phyloP scores from a whole-genome alignment of 2,329 filamentous ascomycete species.

The Cercospora beticola region DNA sequence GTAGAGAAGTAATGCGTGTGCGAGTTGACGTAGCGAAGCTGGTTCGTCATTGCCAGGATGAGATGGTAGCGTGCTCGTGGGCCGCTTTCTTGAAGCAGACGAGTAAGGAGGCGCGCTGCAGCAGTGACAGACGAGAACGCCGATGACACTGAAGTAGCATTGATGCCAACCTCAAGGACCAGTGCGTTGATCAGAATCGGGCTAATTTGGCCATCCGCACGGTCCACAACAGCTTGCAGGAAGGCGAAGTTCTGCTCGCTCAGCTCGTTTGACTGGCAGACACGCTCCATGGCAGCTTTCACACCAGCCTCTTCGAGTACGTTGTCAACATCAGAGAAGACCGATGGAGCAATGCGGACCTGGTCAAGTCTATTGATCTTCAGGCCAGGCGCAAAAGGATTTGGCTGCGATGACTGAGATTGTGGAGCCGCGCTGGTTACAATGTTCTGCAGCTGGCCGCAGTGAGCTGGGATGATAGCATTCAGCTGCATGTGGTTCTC shows the following conservation, averaged over 20 bases:
- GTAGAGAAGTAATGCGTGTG: constrained; percentile 93
- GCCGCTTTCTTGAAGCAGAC: constrained; percentile 71
- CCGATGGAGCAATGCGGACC: constrained; percentile 64
- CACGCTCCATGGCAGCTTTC: constrained; percentile 53
- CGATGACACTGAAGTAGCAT: constrained; percentile 63
- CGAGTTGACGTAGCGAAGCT: constrained; percentile 84
- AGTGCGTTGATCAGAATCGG: constrained; percentile 73
- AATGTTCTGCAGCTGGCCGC: constrained; percentile 83
- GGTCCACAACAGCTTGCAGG: constrained; percentile 71
- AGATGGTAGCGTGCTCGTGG: constrained; percentile 83
- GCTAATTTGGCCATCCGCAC: constrained; percentile 39
- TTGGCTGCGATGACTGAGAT: constrained; percentile 65
- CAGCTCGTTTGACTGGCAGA: constrained; percentile 44
- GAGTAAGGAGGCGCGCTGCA: constrained; percentile 71
- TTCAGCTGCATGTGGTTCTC: constrained; percentile 82
- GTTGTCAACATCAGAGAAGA: constrained; percentile 62
- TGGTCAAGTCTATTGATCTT: constrained; percentile 78
- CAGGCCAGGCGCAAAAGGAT: constrained; percentile 69
- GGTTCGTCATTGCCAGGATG: constrained; percentile 80
- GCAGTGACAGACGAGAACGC: constrained; percentile 65
- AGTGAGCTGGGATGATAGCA: constrained; percentile 77
- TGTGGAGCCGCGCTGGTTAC: constrained; percentile 78
- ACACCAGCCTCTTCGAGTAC: constrained; percentile 53
- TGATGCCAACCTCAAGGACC: constrained; percentile 76
- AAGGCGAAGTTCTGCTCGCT: constrained; percentile 74